Evolutionary conservation across 164 flowering plant species (phyloP), one percentile per base, ranked within the genome.

Genomic region (Litsea cubeba): DNA sequence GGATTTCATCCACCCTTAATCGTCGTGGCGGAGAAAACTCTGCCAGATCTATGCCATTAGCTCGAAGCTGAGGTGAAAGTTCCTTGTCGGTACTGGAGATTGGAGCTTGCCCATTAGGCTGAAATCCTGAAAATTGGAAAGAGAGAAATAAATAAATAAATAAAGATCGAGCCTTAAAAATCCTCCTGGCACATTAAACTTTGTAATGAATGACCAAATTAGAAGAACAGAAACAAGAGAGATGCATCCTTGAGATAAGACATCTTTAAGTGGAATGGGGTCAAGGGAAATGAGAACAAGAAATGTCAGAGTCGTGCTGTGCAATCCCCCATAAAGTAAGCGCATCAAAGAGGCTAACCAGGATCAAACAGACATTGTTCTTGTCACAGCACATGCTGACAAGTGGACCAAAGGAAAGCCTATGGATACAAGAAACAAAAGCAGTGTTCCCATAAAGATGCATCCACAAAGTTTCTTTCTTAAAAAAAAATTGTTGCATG

Each of bases 1-100:
- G 81, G 49, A 76, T 82, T 71, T 82, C 85, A 22, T 82, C 83
- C 0, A 78, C 73, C 5, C 50, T 75, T 65, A 82, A 74, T 17
- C 75, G 40, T 5, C 67, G 69, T 18, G 77, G 77, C 50, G 72
- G 57, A 12, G 77, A 17, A 46, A 69, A 79, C 20, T 65, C 70
- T 51, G 20, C 50, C 24, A 73, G 72, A 20, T 25, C 50, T 5
- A 65, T 40, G 22, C 66, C 74, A 58, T 57, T 68, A 51, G 76
- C 76, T 54, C 65, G 71, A 22, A 68, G 26, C 69, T 70, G 68
- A 25, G 80, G 80, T 28, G 60, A 57, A 25, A 65, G 5, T 25
- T 49, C 49, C 64, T 64, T 78, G 70, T 78, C 77, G 40, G 77
- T 78, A 71, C 18, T 32, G 67, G 77, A 78, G 35, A 78, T 74